Evolutionary conservation across 106 monocot genomes (phyloP).

Genomic region (Cymbidium sinense): DNA sequence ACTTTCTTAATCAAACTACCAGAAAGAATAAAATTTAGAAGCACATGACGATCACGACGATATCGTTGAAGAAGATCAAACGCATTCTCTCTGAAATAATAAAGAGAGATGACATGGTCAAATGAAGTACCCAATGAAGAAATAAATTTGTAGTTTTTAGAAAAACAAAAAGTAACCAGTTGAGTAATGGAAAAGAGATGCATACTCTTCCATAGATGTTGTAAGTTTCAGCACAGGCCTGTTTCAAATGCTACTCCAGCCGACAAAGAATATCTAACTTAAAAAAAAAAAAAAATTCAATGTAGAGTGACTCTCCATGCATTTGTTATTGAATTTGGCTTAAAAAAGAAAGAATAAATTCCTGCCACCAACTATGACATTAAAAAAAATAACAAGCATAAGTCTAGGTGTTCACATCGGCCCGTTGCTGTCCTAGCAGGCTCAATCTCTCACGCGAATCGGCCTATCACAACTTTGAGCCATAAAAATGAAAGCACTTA

Average conservation of each 20-base stretch:
- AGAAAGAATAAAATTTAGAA: slow-evolving; percentile 80
- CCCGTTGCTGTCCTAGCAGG: too few species aligned
- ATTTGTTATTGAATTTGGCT: not conserved
- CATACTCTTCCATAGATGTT: slow-evolving; percentile 23
- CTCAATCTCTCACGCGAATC: too few species aligned
- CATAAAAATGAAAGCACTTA: too few species aligned
- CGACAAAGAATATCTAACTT: not conserved
- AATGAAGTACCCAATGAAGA: not conserved
- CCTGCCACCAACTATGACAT: not conserved
- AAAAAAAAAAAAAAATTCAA: not conserved
- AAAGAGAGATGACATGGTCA: not conserved
- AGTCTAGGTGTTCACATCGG: too few species aligned
- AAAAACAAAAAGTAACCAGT: not conserved
- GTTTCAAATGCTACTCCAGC: not conserved
- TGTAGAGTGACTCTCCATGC: not conserved
- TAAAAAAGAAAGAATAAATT: not conserved
- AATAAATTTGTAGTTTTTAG: not conserved
- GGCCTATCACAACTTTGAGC: too few species aligned
- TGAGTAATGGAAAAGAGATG: not conserved
- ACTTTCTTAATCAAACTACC: slow-evolving; percentile 97
- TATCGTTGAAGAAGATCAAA: slow-evolving; percentile 79
- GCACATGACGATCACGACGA: slow-evolving; percentile 76
- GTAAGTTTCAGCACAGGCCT: not conserved
- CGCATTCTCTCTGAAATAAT: slow-evolving; percentile 52
- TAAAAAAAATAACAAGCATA: not conserved